Base-by-base conservation (phyloP, 2,329 filamentous ascomycete species). In the Trichoderma sp. region DNA sequence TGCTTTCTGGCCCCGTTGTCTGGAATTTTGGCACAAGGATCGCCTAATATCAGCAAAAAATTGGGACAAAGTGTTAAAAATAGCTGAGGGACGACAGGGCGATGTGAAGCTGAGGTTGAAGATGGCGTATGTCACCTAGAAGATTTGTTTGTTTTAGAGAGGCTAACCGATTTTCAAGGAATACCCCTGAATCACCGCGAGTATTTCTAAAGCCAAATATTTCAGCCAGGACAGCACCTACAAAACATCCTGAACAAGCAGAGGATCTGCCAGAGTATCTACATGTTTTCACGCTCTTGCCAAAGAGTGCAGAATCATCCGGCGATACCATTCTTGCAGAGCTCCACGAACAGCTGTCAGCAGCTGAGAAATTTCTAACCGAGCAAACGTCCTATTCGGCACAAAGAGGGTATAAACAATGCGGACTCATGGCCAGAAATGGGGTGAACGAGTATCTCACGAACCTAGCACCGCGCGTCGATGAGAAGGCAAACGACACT, bases 1-100 rank as follows among this genome's bases (percentile, higher is more conserved):
- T 52, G 77, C 79, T 6, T 83, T 83, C 69, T 84, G 82, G 81
- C 82, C 82, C 0, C 73, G 73, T 11, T 71, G 71, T 2, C 68
- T 82, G 1, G 76, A 78, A n/a, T 82, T 84, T 40, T 79, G 74
- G 57, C 76, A 78, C 29, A 76, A 76, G 21, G 74, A 75, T 8
- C 76, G 76, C 55, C 63, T 72, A 2, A 60, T 81, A 2, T 75
- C 73, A 4, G 72, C 75, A 3, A 66, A 67, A 3, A 73, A 72
- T 29, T 80, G 76, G 79, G 74, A 74, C 2, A 79, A 72, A 49
- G 71, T 80, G 1, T 68, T 80, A 7, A 75, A 73, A n/a, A 37
- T 77, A 6, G 74, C 76, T 0, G 72, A 75, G 10, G 68, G 65
- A 21, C 70, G 64, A 29, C 73, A 68, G 47, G 72, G 70, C 10